phyloP scores from a whole-genome alignment of 2,329 filamentous ascomycete genomes.

The Aspergillus floridensis region DNA sequence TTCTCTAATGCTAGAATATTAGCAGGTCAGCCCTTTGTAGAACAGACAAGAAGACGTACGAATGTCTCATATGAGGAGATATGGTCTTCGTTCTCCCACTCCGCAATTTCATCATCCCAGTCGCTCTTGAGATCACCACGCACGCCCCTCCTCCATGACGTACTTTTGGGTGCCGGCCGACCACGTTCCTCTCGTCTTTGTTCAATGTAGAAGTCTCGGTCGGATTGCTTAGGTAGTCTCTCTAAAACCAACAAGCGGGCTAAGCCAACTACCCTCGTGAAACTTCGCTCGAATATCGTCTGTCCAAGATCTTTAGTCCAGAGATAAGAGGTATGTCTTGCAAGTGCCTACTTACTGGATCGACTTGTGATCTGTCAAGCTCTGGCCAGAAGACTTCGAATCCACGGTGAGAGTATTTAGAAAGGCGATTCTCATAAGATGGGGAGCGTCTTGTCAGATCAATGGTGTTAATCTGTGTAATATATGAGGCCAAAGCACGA shows the following conservation, averaged over 20 bases:
- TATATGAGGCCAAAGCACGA: conserved; percentile 71
- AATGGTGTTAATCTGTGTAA: conserved; percentile 78
- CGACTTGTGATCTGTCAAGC: conserved; percentile 70
- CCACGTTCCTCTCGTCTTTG: conserved; percentile 71
- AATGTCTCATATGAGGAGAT: conserved; percentile 78
- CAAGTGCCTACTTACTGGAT: conserved; percentile 51
- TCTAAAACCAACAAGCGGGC: conserved; percentile 78
- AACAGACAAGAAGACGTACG: conserved; percentile 52
- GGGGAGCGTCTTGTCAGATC: conserved; percentile 77
- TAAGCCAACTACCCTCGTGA: conserved; percentile 70
- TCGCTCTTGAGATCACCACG: conserved; percentile 72
- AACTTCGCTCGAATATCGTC: conserved; percentile 81
- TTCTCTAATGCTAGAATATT: conserved; percentile 24
- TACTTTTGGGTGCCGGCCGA: conserved; percentile 53
- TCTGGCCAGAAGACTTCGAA: conserved; percentile 81
- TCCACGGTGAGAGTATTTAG: conserved; percentile 79
- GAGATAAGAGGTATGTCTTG: background rate
- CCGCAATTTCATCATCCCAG: conserved; percentile 76
- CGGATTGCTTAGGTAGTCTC: conserved; percentile 65
- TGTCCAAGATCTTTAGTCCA: conserved; percentile 8
- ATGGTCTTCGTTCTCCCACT: conserved; percentile 76
- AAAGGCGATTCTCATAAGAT: conserved; percentile 82
- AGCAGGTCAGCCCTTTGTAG: background rate
- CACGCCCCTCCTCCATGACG: conserved; percentile 39
- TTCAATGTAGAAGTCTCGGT: conserved; percentile 68